Evolutionary conservation across 2,329 filamentous ascomycete species (phyloP).

Genomic region (Pseudogymnoascus sp.): DNA sequence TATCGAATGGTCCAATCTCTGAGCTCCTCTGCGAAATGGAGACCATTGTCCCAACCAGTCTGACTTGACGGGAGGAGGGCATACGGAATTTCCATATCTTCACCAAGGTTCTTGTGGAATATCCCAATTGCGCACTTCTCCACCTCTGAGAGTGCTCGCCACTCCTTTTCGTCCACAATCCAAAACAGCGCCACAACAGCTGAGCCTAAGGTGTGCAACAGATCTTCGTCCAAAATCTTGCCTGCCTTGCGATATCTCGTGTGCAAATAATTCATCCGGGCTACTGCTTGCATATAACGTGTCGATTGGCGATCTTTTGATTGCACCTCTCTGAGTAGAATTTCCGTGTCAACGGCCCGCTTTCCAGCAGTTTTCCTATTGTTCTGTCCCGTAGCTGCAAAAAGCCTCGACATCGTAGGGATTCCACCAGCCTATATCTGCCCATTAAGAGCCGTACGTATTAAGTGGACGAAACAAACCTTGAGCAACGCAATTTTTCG

Average conservation of each 20-base stretch:
- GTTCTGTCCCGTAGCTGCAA: slow-evolving; percentile 19
- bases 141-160: slow-evolving; percentile 21
- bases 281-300: slow-evolving; percentile 18
- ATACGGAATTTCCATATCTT: slow-evolving; percentile 25
- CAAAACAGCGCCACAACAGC: slow-evolving; percentile 17
- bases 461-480: slow-evolving; percentile 20
- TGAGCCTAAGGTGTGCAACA: slow-evolving; percentile 18
- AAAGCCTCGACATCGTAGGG: slow-evolving; percentile 20
- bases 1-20: slow-evolving; percentile 20
- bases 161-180: slow-evolving; percentile 19
- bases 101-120: slow-evolving; percentile 23
- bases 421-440: slow-evolving; percentile 16
- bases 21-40: slow-evolving; percentile 23
- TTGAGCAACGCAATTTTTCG: slow-evolving; percentile 19
- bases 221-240: slow-evolving; percentile 18
- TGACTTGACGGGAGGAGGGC: slow-evolving; percentile 19
- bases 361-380: slow-evolving; percentile 18
- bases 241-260: slow-evolving; percentile 19
- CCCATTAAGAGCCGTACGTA: not conserved
- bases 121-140: slow-evolving; percentile 24
- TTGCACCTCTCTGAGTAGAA: slow-evolving; percentile 21
- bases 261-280: slow-evolving; percentile 21
- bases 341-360: slow-evolving; percentile 22
- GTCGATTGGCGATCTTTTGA: slow-evolving; percentile 15
- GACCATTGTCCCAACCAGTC: slow-evolving; percentile 21